phyloP scores from a whole-genome alignment of 1,284 basidiomycete genomes.

The Rhodotorula sp. region DNA sequence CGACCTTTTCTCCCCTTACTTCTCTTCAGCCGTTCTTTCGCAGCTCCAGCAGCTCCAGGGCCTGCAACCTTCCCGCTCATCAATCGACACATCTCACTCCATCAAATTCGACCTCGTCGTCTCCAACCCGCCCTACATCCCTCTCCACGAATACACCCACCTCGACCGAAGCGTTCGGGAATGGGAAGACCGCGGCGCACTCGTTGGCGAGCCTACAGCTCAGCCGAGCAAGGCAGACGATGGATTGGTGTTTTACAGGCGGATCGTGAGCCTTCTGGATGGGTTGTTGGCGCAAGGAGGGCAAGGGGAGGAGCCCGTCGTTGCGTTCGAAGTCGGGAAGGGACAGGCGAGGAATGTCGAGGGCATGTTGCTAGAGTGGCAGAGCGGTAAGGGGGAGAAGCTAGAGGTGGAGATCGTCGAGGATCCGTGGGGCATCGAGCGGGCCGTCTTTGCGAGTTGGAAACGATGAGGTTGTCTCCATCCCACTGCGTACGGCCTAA shows the following conservation, averaged over 20 bases:
- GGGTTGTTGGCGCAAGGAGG: conserved; percentile 49
- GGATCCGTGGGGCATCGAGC: conserved; percentile 67
- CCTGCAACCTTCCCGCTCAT: background rate
- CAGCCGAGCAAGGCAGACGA: conserved; percentile 39
- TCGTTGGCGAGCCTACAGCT: conserved; percentile 65
- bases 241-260: conserved; percentile 74
- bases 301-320: conserved; percentile 54
- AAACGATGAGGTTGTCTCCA: conserved; percentile 11
- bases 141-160: conserved; percentile 61
- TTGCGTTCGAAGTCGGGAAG: conserved; percentile 78
- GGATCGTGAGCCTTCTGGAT: conserved; percentile 63
- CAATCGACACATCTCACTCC: background rate
- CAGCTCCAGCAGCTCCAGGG: background rate
- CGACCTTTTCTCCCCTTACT: conserved; percentile 55
- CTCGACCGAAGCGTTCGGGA: conserved; percentile 67
- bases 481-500: background rate
- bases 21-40: conserved; percentile 7
- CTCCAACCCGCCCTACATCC: conserved; percentile 91
- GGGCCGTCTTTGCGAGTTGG: conserved; percentile 48
- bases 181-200: conserved; percentile 75
- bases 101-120: conserved; percentile 69
- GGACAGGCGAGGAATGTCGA: conserved; percentile 66
- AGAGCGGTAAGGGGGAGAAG: conserved; percentile 44
- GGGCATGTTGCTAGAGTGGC: conserved; percentile 58
- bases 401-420: conserved; percentile 63